Conservation (phyloP, 208 protist species). For the Trichomonas vaginalis region DNA sequence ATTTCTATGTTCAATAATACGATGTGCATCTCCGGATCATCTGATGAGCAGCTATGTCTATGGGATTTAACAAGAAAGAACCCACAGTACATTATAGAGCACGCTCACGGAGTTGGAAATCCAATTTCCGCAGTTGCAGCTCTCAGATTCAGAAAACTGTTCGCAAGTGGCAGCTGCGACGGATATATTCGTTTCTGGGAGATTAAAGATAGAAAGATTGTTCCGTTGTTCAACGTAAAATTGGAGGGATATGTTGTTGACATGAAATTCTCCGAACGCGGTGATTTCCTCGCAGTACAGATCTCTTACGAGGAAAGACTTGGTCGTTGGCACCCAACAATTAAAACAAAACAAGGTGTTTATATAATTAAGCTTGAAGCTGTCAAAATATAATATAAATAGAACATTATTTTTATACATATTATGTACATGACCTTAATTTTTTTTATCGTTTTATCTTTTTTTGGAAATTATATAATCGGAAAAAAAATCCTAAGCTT, state of each 20-base stretch:
- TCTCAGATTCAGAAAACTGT: neutral
- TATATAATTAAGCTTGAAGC: neutral
- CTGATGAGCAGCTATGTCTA: neutral
- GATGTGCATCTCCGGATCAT: neutral
- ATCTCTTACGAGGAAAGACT: neutral
- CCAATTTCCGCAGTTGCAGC: neutral
- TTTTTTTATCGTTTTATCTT: no score
- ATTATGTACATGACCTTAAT: no score
- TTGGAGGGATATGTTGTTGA: neutral
- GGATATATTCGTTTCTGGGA: neutral
- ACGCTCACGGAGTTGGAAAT: neutral
- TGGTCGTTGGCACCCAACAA: neutral
- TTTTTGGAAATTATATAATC: no score
- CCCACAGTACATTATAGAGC: neutral
- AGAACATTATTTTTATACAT: no score
- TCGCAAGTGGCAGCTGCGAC: neutral
- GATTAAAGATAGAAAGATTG: neutral
- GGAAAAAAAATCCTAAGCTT: no score
- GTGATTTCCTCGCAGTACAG: neutral
- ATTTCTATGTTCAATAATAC: neutral
- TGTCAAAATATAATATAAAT: neutral
- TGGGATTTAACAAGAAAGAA: conserved; percentile 1
- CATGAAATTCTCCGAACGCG: neutral
- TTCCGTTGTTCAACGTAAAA: neutral
- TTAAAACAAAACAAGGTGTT: neutral